Percentiles rank a stretch among this genome's conserved stretches.
Conservation (phyloP, 1,284 basidiomycete genomes). For the Trametes versicolor region DNA sequence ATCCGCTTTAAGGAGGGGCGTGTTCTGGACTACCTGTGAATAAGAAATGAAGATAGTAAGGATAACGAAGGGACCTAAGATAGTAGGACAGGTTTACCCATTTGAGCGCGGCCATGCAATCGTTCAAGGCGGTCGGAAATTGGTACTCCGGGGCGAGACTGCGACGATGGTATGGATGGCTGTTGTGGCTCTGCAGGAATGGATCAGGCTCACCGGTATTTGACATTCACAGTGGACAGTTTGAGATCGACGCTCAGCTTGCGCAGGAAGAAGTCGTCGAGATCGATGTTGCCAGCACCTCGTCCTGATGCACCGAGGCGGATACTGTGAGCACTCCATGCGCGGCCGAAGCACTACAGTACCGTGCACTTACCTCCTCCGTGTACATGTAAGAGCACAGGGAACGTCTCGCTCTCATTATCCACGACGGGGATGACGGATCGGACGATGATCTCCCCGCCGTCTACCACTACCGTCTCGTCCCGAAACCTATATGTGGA, state of each 20-base stretch:
- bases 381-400: slow-evolving; percentile 29
- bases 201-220: slow-evolving; percentile 26
- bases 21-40: not conserved
- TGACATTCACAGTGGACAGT: slow-evolving; percentile 33
- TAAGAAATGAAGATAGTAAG: not conserved
- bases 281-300: slow-evolving; percentile 26
- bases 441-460: slow-evolving; percentile 27
- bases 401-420: slow-evolving; percentile 11
- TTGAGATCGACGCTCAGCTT: slow-evolving; percentile 21
- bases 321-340: not conserved
- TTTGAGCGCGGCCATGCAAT: slow-evolving; percentile 34
- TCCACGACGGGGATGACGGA: slow-evolving; percentile 19
- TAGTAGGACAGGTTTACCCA: slow-evolving; percentile 23
- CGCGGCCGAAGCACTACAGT: not conserved
- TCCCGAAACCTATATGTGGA: slow-evolving; percentile 27
- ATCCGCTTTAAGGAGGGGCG: not conserved
- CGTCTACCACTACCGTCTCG: slow-evolving; percentile 26
- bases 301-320: slow-evolving; percentile 7
- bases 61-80: no score
- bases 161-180: not conserved
- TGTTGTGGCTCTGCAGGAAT: not conserved
- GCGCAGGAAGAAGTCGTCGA: slow-evolving; percentile 33
- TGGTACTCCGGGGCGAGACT: slow-evolving; percentile 31
- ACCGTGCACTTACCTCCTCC: slow-evolving; percentile 24
- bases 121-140: slow-evolving; percentile 30